Percentiles rank a stretch among this genome's conserved stretches.
These are phyloP conservation scores for Balakata baccata DNA, from an alignment of 345 rosid genomes.

Conservation along the genomic window DNA sequence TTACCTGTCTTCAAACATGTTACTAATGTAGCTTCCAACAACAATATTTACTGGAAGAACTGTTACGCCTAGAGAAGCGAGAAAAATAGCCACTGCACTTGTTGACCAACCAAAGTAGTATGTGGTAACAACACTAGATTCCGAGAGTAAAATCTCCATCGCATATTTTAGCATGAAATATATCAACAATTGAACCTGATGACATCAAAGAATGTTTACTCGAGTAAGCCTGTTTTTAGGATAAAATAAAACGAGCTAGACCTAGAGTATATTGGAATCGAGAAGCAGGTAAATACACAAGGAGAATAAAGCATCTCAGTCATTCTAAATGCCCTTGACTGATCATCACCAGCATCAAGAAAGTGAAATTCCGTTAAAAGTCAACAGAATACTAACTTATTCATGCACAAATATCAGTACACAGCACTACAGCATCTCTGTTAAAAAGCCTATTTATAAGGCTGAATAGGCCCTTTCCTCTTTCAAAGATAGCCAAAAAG, in stretches of 20 bases:
- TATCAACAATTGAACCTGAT: slow-evolving; percentile 93
- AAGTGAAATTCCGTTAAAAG: slow-evolving; percentile 3
- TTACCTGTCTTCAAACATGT: slow-evolving; percentile 99
- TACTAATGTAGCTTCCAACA: slow-evolving; percentile 94
- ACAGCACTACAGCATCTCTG: not conserved
- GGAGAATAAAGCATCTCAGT: too few species aligned
- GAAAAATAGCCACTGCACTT: slow-evolving; percentile 73
- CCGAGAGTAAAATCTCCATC: slow-evolving; percentile 89
- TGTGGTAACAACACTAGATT: slow-evolving; percentile 83
- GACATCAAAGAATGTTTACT: slow-evolving; percentile 7
- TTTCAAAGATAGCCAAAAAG: not conserved
- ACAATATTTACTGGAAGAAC: slow-evolving; percentile 87
- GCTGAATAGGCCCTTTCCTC: not conserved
- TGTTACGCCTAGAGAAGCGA: slow-evolving; percentile 86
- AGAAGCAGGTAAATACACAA: not conserved
- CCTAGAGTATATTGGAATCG: too few species aligned
- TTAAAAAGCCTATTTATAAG: not conserved
- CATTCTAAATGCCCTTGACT: not conserved
- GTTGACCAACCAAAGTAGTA: slow-evolving; percentile 91
- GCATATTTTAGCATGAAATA: slow-evolving; percentile 97
- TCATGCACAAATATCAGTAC: not conserved
- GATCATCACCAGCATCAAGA: not conserved
- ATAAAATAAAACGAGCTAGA: not conserved
- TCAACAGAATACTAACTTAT: not conserved
- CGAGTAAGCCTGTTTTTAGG: slow-evolving; percentile 1